Conservation (phyloP, 2,329 filamentous ascomycete genomes). For the Penicillium rolfsii region DNA sequence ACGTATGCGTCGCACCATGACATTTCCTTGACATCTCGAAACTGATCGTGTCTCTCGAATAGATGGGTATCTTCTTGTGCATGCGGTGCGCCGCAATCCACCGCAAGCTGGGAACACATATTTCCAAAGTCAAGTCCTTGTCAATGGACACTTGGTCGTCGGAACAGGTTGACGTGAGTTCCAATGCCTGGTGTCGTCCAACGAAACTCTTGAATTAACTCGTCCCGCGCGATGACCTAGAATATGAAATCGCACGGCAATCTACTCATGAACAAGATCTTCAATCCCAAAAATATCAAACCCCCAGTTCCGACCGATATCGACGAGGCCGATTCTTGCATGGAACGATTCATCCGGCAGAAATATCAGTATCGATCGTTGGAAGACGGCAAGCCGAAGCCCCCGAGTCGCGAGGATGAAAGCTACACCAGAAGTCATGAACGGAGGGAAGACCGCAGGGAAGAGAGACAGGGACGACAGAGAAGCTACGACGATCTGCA, state of each 20-base stretch:
- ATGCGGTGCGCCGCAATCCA: constrained; percentile 96
- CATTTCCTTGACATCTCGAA: constrained; percentile 9
- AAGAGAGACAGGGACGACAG: constrained; percentile 12
- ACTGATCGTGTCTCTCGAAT: constrained; percentile 23
- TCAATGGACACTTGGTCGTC: constrained; percentile 98
- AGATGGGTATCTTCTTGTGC: constrained; percentile 95
- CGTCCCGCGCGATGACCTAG: constrained; percentile 55
- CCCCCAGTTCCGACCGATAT: constrained; percentile 85
- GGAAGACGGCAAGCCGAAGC: constrained; percentile 50
- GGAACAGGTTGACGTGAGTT: constrained; percentile 89
- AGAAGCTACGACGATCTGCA: constrained; percentile 6
- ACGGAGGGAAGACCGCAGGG: background rate
- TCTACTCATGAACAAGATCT: constrained; percentile 78
- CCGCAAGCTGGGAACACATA: constrained; percentile 94
- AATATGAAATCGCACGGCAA: constrained; percentile 96
- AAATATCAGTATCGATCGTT: constrained; percentile 78
- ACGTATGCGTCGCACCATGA: constrained; percentile 60
- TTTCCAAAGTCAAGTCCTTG: constrained; percentile 97
- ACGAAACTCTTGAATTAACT: constrained; percentile 70
- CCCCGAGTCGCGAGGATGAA: constrained; percentile 57
- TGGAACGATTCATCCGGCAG: constrained; percentile 92
- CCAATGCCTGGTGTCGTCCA: constrained; percentile 38
- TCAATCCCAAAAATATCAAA: constrained; percentile 82
- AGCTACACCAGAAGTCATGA: constrained; percentile 51
- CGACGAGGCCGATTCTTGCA: constrained; percentile 89